Conservation (phyloP, 495 filamentous ascomycete genomes). For the Hyaloscypha bicolor region DNA sequence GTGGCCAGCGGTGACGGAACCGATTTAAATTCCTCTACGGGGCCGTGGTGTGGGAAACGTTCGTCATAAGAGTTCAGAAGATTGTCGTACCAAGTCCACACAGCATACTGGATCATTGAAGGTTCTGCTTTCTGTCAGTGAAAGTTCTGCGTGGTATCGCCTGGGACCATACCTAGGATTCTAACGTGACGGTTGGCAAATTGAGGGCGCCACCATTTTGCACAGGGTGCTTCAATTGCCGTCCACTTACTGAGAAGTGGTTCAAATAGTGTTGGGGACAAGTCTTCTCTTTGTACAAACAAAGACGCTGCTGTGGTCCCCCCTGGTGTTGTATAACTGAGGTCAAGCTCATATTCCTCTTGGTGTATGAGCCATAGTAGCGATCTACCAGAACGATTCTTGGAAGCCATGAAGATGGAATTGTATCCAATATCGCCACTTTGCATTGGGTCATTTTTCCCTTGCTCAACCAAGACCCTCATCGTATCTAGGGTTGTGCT, state of each 20-base stretch:
- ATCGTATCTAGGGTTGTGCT: not conserved
- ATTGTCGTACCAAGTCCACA: not conserved
- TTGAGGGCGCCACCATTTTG: not conserved
- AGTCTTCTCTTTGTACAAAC: not conserved
- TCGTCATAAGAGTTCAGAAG: not conserved
- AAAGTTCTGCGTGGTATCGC: no score
- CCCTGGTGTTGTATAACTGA: not conserved
- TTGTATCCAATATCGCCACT: not conserved
- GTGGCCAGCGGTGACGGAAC: not conserved
- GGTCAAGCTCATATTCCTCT: not conserved
- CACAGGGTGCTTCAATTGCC: not conserved
- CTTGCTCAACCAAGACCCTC: not conserved
- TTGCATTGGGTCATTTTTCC: constrained; percentile 1
- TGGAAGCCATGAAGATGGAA: not conserved
- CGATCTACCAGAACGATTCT: no score
- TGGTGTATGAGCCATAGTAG: not conserved
- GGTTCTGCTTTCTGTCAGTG: not conserved
- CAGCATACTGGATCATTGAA: constrained; percentile 3
- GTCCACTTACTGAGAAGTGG: not conserved
- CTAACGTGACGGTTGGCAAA: not conserved
- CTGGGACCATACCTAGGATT: not conserved
- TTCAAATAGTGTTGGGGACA: not conserved
- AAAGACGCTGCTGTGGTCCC: not conserved
- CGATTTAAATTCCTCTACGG: not conserved
- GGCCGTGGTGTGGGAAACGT: no score